Conservation (phyloP, 2,329 filamentous ascomycete species). For the Botryotinia calthae region DNA sequence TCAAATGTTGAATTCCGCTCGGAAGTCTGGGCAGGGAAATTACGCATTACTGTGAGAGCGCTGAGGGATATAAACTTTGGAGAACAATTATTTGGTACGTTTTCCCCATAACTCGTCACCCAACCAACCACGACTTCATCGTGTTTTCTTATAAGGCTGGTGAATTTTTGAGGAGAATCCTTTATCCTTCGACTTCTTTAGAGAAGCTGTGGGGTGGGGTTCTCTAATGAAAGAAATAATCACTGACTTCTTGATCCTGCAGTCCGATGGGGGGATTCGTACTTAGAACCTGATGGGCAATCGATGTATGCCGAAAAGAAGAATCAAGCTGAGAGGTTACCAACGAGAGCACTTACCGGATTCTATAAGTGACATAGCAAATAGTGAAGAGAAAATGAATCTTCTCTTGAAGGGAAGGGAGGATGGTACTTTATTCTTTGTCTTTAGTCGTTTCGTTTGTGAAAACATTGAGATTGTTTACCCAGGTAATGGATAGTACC, state of each 20-base stretch:
- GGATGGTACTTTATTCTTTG: not conserved
- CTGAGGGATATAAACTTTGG: conserved; percentile 18
- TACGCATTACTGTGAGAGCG: conserved; percentile 8
- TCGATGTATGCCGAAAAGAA: not conserved
- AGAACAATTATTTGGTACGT: conserved; percentile 10
- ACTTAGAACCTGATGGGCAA: conserved; percentile 2
- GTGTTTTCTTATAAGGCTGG: not conserved
- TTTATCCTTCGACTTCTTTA: not conserved
- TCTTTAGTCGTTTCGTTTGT: not conserved
- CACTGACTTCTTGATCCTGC: not conserved
- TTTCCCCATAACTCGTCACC: not conserved
- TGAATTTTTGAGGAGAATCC: not conserved
- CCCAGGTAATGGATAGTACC: not conserved
- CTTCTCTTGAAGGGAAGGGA: not conserved
- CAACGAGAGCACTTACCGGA: conserved; percentile 5
- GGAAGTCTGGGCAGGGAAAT: conserved; percentile 17
- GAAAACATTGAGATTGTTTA: not conserved
- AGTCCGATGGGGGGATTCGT: not conserved
- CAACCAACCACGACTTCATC: not conserved
- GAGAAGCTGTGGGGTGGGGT: not conserved
- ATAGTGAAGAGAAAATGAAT: not conserved
- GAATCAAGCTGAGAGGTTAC: not conserved
- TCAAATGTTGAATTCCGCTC: conserved; percentile 6
- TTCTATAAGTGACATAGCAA: not conserved
- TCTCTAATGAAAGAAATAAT: not conserved